Conservation (phyloP, 257 asterid species). For the Echium plantagineum region DNA sequence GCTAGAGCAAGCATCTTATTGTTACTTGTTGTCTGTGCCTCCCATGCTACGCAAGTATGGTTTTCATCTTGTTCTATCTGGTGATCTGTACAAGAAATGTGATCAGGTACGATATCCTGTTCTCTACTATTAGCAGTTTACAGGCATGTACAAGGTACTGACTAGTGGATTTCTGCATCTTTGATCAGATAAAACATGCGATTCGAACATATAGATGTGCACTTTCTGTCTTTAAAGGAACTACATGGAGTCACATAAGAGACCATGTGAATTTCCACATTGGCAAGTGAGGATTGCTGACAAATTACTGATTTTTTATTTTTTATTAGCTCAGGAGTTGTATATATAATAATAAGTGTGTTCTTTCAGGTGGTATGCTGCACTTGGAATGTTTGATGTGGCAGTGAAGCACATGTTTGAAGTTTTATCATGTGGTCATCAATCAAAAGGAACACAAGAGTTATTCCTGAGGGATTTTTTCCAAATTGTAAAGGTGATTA, state of each 20-base stretch:
- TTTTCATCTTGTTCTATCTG: constrained; percentile 95
- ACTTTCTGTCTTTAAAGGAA: constrained; percentile 76
- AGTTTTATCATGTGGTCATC: constrained; percentile 90
- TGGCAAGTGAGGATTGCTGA: constrained; percentile 62
- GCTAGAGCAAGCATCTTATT: constrained; percentile 98
- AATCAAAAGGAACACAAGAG: constrained; percentile 75
- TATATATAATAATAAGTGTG: constrained; percentile 13
- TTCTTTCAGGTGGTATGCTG: constrained; percentile 85
- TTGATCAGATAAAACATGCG: constrained; percentile 80
- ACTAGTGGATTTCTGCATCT: constrained; percentile 16
- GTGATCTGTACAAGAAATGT: constrained; percentile 89
- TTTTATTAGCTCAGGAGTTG: not conserved
- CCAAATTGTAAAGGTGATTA: constrained; percentile 67
- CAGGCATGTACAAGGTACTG: constrained; percentile 10
- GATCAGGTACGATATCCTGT: constrained; percentile 59
- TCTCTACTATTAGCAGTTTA: constrained; percentile 8
- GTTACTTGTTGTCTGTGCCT: constrained; percentile 79
- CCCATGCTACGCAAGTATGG: constrained; percentile 85
- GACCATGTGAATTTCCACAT: constrained; percentile 95
- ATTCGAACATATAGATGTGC: constrained; percentile 89
- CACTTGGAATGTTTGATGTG: constrained; percentile 80
- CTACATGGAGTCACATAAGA: constrained; percentile 79
- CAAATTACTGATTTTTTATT: constrained; percentile 6
- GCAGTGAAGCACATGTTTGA: constrained; percentile 74
- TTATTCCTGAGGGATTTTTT: constrained; percentile 75